phyloP scores from a whole-genome alignment of 768 basidiomycete species.

The Suillus alpinus region DNA sequence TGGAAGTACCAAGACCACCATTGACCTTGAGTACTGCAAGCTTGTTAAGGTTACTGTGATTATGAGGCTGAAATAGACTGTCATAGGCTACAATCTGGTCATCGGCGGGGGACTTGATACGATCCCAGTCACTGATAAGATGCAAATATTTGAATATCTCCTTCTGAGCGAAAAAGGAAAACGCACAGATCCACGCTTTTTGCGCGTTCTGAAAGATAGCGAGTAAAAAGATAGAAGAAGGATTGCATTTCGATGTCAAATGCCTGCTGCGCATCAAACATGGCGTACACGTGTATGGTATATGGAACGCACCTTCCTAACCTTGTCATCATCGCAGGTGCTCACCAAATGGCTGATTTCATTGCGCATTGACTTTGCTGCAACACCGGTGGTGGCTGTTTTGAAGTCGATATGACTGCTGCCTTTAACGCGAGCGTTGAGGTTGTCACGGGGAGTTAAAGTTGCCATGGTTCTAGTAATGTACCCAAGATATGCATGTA shows the following conservation, averaged over 20 bases:
- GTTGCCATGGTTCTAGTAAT: constrained; percentile 49
- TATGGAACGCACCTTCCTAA: constrained; percentile 66
- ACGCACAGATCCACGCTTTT: constrained; percentile 68
- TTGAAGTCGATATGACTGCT: constrained; percentile 91
- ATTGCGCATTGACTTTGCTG: constrained; percentile 96
- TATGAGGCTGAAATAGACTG: constrained; percentile 41
- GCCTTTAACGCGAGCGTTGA: constrained; percentile 72
- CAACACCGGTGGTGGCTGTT: constrained; percentile 93
- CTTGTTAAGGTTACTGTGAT: constrained; percentile 56
- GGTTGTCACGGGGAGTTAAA: constrained; percentile 63
- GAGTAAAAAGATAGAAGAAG: constrained; percentile 80
- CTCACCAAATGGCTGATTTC: constrained; percentile 93
- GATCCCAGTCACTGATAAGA: constrained; percentile 33
- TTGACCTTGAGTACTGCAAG: constrained; percentile 79
- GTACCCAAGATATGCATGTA: constrained; percentile 8
- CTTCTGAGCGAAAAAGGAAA: constrained; percentile 14
- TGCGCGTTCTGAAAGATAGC: constrained; percentile 71
- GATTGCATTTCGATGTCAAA: constrained; percentile 83
- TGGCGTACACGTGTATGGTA: constrained; percentile 6
- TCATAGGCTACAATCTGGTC: constrained; percentile 66
- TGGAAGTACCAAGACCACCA: constrained; percentile 69
- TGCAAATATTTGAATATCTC: constrained; percentile 2
- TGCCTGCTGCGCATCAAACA: constrained; percentile 39
- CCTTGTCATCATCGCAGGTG: constrained; percentile 73
- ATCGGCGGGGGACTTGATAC: constrained; percentile 59